phyloP scores from a whole-genome alignment of 2,329 filamentous ascomycete genomes.

The Cryphonectria carpinicola region DNA sequence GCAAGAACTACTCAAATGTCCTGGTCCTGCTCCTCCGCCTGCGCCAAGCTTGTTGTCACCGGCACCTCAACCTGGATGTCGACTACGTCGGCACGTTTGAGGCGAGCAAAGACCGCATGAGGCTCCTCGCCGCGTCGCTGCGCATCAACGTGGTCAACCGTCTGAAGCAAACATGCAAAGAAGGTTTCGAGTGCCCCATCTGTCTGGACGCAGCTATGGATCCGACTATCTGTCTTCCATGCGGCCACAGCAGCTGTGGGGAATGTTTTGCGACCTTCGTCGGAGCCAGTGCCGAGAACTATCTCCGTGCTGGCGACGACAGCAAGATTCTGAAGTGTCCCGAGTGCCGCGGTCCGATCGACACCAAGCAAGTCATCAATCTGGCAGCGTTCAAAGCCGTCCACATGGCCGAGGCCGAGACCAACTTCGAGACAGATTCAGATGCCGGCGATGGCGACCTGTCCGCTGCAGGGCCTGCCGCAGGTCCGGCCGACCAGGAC shows the following conservation, averaged over 20 bases:
- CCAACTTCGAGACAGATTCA: slow-evolving; percentile 30
- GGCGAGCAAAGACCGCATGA: slow-evolving; percentile 48
- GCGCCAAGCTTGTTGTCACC: slow-evolving; percentile 82
- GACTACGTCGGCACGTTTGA: slow-evolving; percentile 48
- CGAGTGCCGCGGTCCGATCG: slow-evolving; percentile 70
- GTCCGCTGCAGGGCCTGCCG: slow-evolving; percentile 36
- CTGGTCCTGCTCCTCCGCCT: slow-evolving; percentile 78
- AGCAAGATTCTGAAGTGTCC: slow-evolving; percentile 67
- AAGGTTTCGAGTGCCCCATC: slow-evolving; percentile 78
- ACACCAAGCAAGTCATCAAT: slow-evolving; percentile 73
- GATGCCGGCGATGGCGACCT: slow-evolving; percentile 40
- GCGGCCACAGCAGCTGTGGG: slow-evolving; percentile 78
- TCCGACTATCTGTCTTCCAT: slow-evolving; percentile 78
- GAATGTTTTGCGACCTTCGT: slow-evolving; percentile 75
- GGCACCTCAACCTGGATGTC: slow-evolving; percentile 63
- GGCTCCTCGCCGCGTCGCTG: slow-evolving; percentile 58
- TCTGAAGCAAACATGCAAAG: slow-evolving; percentile 52
- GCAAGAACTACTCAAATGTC: slow-evolving; percentile 76
- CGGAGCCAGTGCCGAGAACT: slow-evolving; percentile 59
- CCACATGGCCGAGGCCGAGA: slow-evolving; percentile 61
- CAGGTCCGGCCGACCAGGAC: slow-evolving; percentile 36
- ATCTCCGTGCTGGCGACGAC: slow-evolving; percentile 64
- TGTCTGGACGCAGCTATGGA: slow-evolving; percentile 79
- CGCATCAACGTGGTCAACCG: slow-evolving; percentile 64
- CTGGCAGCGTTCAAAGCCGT: slow-evolving; percentile 74